Conservation (phyloP, 2,329 filamentous ascomycete species). For the Ophiostoma montium region DNA sequence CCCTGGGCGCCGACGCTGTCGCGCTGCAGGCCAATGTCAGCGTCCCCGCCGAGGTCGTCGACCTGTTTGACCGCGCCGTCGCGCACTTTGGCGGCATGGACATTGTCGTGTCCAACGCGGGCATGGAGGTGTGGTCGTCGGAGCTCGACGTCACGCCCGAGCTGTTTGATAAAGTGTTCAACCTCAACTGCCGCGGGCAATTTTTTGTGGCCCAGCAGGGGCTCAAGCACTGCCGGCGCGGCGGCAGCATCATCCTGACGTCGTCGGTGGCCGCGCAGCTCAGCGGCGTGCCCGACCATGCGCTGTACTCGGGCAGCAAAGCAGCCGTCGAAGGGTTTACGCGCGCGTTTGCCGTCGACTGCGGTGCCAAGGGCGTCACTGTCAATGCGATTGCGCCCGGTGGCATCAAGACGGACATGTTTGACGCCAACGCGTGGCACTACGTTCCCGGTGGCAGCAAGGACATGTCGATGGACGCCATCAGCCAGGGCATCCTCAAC, state of each 20-base stretch:
- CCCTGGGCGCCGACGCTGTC: conserved; percentile 42
- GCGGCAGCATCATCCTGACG: conserved; percentile 61
- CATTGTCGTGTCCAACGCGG: conserved; percentile 59
- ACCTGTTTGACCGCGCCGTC: conserved; percentile 51
- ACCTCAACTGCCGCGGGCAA: conserved; percentile 56
- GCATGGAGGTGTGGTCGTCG: conserved; percentile 57
- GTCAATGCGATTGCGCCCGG: conserved; percentile 61
- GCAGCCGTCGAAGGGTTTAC: conserved; percentile 60
- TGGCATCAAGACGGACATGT: conserved; percentile 67
- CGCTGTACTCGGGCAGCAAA: conserved; percentile 58
- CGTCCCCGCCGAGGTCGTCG: conserved; percentile 41
- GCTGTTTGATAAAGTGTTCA: conserved; percentile 59
- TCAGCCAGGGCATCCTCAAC: conserved; percentile 39
- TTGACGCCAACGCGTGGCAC: conserved; percentile 53
- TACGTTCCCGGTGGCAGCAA: conserved; percentile 44
- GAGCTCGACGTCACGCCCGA: conserved; percentile 55
- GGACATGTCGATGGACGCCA: conserved; percentile 35
- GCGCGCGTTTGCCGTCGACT: conserved; percentile 58
- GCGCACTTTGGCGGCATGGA: conserved; percentile 54
- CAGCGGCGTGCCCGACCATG: conserved; percentile 54
- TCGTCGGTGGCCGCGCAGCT: conserved; percentile 54
- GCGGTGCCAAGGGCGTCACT: conserved; percentile 52
- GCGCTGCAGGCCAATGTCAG: conserved; percentile 53
- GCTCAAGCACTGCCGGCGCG: conserved; percentile 54
- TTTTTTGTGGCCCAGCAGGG: conserved; percentile 69